These are phyloP conservation scores for Xerophyta viscosa DNA, from an alignment of 106 monocot species.

Conservation along the genomic window DNA sequence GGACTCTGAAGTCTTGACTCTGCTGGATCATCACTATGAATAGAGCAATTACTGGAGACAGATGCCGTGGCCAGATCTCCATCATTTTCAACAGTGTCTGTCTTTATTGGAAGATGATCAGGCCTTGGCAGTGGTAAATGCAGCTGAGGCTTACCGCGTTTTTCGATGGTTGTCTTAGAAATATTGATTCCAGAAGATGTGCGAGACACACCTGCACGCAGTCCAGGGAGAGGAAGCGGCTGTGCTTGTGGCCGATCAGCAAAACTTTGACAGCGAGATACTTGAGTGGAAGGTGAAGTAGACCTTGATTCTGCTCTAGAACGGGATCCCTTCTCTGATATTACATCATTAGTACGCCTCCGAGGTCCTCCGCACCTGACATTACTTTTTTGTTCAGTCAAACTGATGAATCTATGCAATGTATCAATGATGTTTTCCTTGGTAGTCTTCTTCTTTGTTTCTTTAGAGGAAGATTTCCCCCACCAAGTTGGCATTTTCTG, in stretches of 20 bases:
- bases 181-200: constrained; percentile 38
- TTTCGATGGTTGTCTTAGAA: constrained; percentile 63
- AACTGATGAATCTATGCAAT: constrained; percentile 63
- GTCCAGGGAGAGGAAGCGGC: constrained; percentile 77
- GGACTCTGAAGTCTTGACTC: constrained; percentile 77
- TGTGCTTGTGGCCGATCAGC: constrained; percentile 60
- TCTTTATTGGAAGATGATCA: constrained; percentile 29
- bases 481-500: constrained; percentile 95
- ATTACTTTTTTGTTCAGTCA: constrained; percentile 52
- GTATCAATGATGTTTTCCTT: constrained; percentile 81
- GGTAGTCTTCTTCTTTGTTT: constrained; percentile 68
- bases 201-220: constrained; percentile 25
- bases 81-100: constrained; percentile 41
- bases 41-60: constrained; percentile 80
- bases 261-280: constrained; percentile 90
- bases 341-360: constrained; percentile 33
- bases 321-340: constrained; percentile 50
- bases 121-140: constrained; percentile 56
- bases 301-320: constrained; percentile 75
- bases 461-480: constrained; percentile 90
- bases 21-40: constrained; percentile 69
- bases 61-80: constrained; percentile 72
- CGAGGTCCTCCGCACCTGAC: constrained; percentile 32
- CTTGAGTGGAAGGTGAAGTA: constrained; percentile 72
- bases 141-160: constrained; percentile 78